Evolutionary conservation across 2,329 filamentous ascomycete species (phyloP).

Genomic region (Hypocreales sp.): DNA sequence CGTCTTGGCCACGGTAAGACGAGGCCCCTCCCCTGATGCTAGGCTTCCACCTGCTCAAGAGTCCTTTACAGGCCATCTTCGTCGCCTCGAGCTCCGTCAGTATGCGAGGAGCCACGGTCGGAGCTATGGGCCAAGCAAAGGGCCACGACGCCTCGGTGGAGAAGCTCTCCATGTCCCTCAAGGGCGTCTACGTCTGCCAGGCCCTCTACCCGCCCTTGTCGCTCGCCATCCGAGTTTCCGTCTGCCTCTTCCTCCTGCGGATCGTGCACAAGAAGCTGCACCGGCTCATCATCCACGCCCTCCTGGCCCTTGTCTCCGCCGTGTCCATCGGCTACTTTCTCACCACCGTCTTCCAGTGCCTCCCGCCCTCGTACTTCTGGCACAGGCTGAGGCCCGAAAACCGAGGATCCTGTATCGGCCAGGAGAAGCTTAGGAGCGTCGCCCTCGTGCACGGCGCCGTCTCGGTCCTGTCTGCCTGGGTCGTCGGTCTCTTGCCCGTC

Average conservation of each 20-base stretch:
- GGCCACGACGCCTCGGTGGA: not conserved
- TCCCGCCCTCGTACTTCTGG: constrained; percentile 3
- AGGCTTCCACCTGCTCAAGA: no score
- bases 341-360: constrained; percentile 1
- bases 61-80: constrained; percentile 1
- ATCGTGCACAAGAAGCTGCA: constrained; percentile 1
- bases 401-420: constrained; percentile 1
- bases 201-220: constrained; percentile 1
- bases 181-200: constrained; percentile 3
- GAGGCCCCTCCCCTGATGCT: no score
- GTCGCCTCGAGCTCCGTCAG: not conserved
- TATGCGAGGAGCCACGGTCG: constrained; percentile 1
- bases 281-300: not conserved
- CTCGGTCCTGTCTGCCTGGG: constrained; percentile 2
- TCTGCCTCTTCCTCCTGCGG: constrained; percentile 3
- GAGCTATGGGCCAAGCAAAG: constrained; percentile 1
- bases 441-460: constrained; percentile 1
- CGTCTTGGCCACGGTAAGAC: constrained; percentile 2
- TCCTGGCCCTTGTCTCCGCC: constrained; percentile 1
- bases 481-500: constrained; percentile 2
- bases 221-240: constrained; percentile 2
- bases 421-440: not conserved
- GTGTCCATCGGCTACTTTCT: constrained; percentile 1
- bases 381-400: not conserved
- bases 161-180: not conserved